Conservation (phyloP, 2,329 filamentous ascomycete species). For the Aspergillus sp. region DNA sequence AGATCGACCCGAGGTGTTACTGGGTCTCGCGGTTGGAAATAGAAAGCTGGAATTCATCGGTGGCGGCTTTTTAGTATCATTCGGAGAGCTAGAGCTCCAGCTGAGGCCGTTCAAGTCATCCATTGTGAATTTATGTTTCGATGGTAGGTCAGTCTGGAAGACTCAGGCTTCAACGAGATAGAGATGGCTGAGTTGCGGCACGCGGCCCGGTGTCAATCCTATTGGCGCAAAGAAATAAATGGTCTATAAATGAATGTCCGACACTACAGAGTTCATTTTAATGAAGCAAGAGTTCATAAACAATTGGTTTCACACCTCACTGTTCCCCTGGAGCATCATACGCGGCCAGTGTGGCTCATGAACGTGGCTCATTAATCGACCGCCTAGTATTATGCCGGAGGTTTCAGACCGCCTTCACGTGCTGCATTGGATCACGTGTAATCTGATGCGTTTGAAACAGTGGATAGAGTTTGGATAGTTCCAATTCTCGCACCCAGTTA, state of each 20-base stretch:
- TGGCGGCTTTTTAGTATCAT: slow-evolving; percentile 35
- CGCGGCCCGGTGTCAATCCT: slow-evolving; percentile 17
- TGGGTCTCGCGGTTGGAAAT: slow-evolving; percentile 38
- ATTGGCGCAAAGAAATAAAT: neutral
- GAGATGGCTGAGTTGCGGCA: slow-evolving; percentile 10
- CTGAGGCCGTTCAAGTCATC: slow-evolving; percentile 49
- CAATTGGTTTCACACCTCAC: neutral
- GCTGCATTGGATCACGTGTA: neutral
- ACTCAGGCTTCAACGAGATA: slow-evolving; percentile 3
- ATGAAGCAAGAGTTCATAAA: neutral
- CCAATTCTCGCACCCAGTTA: no score
- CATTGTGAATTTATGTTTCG: slow-evolving; percentile 32
- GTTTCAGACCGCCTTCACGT: neutral
- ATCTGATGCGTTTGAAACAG: neutral
- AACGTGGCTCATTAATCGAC: neutral
- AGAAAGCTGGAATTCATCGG: slow-evolving; percentile 36
- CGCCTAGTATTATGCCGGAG: slow-evolving; percentile 1
- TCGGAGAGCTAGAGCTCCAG: slow-evolving; percentile 40
- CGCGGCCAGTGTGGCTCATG: slow-evolving; percentile 1
- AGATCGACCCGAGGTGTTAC: slow-evolving; percentile 43
- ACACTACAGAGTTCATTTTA: neutral
- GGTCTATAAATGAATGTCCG: neutral
- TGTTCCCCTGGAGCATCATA: slow-evolving; percentile 6
- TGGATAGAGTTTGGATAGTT: neutral
- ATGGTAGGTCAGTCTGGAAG: slow-evolving; percentile 19